Conservation (phyloP, 345 rosid genomes). For the Citrus sinensis region DVS_A1.0 CM039163.1:6685501-6686000, state of each 20-base stretch:
- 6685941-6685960: slow-evolving; percentile 87
- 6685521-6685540: slow-evolving; percentile 16
- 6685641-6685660: not conserved
- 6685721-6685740: not conserved
- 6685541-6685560: not conserved
- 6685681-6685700: not conserved
- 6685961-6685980: slow-evolving; percentile 82
- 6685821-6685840: not conserved
- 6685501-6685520: slow-evolving; percentile 10
- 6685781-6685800: not conserved
- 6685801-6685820: not conserved
- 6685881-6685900: slow-evolving; percentile 13
- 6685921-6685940: slow-evolving; percentile 83
- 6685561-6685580: slow-evolving; percentile 1
- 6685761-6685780: not conserved
- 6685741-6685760: not conserved
- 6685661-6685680: not conserved
- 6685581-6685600: not conserved
- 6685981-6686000: slow-evolving; percentile 81
- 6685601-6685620: not conserved
- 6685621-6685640: not conserved
- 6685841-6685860: not conserved
- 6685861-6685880: not conserved
- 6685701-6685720: not conserved
- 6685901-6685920: slow-evolving; percentile 80